Percentiles rank a stretch among this genome's conserved stretches.
These are phyloP conservation scores for Trichosporon ovoides DNA, from an alignment of 1,284 basidiomycete species.

Conservation along the genomic window DNA sequence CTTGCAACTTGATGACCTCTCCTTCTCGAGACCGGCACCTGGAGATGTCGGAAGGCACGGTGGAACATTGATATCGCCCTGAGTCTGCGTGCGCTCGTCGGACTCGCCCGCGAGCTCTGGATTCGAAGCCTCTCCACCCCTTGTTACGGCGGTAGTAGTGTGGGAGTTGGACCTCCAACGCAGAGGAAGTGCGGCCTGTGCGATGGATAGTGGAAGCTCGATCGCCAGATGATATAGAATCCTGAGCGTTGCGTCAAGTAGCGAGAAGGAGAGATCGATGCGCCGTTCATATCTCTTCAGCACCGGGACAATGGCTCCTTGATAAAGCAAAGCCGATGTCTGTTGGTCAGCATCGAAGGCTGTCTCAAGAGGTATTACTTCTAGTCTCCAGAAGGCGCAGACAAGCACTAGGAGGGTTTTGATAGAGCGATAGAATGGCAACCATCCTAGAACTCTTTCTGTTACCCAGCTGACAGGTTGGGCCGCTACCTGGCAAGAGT, in stretches of 20 bases:
- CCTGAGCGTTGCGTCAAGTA: conserved; percentile 22
- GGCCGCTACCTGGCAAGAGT: conserved; percentile 19
- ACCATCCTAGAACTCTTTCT: conserved; percentile 29
- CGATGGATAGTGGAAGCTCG: conserved; percentile 1
- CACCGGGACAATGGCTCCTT: conserved; percentile 20
- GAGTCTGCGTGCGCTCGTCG: no score
- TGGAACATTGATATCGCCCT: no score
- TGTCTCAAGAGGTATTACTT: conserved; percentile 22
- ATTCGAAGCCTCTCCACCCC: no score
- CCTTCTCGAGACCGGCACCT: background rate
- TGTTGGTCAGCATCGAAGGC: conserved; percentile 7
- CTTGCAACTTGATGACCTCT: no score
- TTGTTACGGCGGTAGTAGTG: no score
- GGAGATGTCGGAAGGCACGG: no score
- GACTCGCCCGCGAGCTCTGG: no score
- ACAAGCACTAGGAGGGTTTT: conserved; percentile 20
- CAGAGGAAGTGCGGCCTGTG: background rate
- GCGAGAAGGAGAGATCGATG: conserved; percentile 35
- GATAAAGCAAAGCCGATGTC: conserved; percentile 27
- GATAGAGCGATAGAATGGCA: conserved; percentile 36
- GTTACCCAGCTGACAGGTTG: conserved; percentile 12
- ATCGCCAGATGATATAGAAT: conserved; percentile 22
- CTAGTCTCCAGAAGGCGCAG: conserved; percentile 23
- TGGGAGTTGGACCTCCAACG: background rate
- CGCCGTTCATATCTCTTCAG: conserved; percentile 32